phyloP scores from a whole-genome alignment of 2,329 filamentous ascomycete species.

The Gnomoniopsis sp. region DNA sequence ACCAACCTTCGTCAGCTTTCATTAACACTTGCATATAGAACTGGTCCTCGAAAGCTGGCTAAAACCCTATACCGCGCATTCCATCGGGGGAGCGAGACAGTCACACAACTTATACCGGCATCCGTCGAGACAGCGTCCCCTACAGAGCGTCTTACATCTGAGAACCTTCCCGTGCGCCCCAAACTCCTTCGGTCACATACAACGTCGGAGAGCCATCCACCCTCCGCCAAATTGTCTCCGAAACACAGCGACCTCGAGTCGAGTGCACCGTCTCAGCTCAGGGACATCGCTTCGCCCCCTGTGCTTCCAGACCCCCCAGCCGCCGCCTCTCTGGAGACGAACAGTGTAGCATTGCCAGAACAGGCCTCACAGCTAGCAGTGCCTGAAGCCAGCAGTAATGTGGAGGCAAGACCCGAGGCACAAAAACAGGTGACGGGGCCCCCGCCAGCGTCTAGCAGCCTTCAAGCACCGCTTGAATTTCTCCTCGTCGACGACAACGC shows the following conservation, averaged over 20 bases:
- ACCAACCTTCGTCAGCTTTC: not conserved
- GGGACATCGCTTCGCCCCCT: not conserved
- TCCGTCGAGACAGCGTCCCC: not conserved
- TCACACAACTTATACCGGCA: not conserved
- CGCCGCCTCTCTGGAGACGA: not conserved
- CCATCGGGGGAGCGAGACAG: not conserved
- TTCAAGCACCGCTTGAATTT: not conserved
- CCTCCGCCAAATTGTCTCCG: not conserved
- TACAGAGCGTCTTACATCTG: not conserved
- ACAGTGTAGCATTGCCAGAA: not conserved
- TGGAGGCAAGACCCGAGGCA: not conserved
- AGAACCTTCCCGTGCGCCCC: not conserved
- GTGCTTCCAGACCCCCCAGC: not conserved
- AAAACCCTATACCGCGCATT: not conserved
- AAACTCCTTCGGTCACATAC: not conserved
- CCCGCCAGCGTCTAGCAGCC: not conserved
- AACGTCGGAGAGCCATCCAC: not conserved
- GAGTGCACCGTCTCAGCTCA: not conserved
- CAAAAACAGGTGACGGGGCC: not conserved
- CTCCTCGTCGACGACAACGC: conserved; percentile 39
- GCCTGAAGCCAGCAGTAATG: not conserved
- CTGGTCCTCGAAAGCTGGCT: not conserved
- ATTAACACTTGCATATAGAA: not conserved
- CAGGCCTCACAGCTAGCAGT: not conserved
- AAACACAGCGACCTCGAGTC: not conserved